Evolutionary conservation across 257 asterid species (phyloP), one percentile per base, ranked within the genome.

Genomic region (Ehretia macrophylla): DNA sequence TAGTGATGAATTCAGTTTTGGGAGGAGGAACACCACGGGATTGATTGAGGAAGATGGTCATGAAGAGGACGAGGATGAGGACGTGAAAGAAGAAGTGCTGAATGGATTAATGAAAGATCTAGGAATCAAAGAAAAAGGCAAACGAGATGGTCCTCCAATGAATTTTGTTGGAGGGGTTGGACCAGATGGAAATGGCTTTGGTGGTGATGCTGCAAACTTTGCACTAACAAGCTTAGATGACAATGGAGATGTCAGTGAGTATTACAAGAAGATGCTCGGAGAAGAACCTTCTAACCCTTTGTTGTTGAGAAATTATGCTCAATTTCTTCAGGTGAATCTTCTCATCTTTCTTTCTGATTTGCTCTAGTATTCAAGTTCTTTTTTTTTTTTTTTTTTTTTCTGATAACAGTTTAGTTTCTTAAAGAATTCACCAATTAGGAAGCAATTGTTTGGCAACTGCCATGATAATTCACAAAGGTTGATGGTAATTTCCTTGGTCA

Each of bases 291-390:
- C 77, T 14, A 76, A 77, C 37, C 68, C 95, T 46, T 74, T 81
- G 79, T 63, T 70, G 51, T 70, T 83, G 73, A 84, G 75, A 63
- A 81, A 77, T 44, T 83, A 81, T 72, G 97, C 95, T 63, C 85
- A 75, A 39, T 64, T 76, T 79, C 73, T 88, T 63, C 79, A 78
- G 96, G 99, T 92, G 39, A 19, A 80, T 69, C n/a, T 44, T 56
- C 10, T n/a, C 16, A 39, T 9, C 54, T 13, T 35, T 51, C 17
- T 20, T 4, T 0, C 11, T 56, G 8, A 17, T 53, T 18, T n/a
- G 56, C 17, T 46, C 23, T 27, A n/a, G 3, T 45, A 32, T 48
- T 40, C 0, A 12, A 35, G 50, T 58, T 21, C 14, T 27, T 47
- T 35, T 37, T 11, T 3, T 38, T 16, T 19, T 27, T 47, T 35